Base-by-base conservation (phyloP, 331 rosid species). In the Pyracantha coccinea region DNA sequence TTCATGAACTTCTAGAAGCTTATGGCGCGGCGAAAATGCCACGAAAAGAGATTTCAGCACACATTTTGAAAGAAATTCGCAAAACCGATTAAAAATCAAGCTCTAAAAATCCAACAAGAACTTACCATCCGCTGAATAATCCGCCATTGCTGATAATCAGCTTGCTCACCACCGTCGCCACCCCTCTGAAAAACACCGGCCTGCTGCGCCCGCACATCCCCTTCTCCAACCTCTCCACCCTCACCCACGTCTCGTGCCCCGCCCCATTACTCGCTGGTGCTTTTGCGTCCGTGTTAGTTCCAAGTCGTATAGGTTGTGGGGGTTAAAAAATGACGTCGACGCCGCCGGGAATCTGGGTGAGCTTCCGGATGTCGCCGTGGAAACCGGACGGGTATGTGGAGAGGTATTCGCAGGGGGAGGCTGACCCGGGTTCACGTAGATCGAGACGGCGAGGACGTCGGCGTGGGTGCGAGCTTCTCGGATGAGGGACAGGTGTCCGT, bases 91-190 rank as follows among this genome's bases (percentile, higher is more conserved):
- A 41, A 41, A 41, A 11, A 10, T 3, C 45, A 1, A 2, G 11
- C n/a, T 57, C 27, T 21, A 11, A 11, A 57, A 60, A 11, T 60
- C n/a, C 9, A 25, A 4, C 29, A 29, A 15, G 55, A 29, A 45
- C 83, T 70, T 72, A 90, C 97, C 97, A 92, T 83, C 65, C 90
- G 74, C 85, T 80, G 88, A 72, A 94, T 83, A 83, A 94, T 32
- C 65, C 91, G 78, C 89, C 90, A 90, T 62, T 94, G 99, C 82
- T 90, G 97, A 85, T 90, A 92, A 88, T 94, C 97, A 94, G 67
- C 89, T 92, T 92, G 55, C 90, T 73, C 9, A 94, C 97, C 50
- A 92, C 38, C 17, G 97, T 92, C 2, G 97, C 96, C 72, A 92
- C 97, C 20, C 99, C 97, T 89, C 96, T 82, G 24, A 94, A 94